Evolutionary conservation across 2,329 filamentous ascomycete genomes (phyloP), one percentile per base, ranked within the genome.

Genomic region (Microsporum ferrugineum): DNA sequence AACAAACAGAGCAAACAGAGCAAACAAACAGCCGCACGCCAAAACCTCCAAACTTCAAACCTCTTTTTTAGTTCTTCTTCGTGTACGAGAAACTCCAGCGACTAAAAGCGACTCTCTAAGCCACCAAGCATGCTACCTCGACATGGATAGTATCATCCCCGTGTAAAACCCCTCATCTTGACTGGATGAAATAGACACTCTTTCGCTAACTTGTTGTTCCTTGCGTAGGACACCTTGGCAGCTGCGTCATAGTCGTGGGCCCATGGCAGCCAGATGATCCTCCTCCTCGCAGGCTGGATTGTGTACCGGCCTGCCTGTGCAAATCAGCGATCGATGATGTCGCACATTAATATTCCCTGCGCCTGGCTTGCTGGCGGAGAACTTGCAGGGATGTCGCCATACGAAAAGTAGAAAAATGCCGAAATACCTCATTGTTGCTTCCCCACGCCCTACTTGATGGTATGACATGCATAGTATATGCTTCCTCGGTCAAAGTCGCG

Each of bases 91-190:
- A 31, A 31, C 27, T 8, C 27, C 10, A 33, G 27, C 10, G 49
- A 27, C 17, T 12, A n/a, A n/a, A 49, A 33, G 33, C 10, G 17
- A 7, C 49, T 34, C 27, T 27, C 12, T 12, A 34, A 10, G 8
- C 29, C 2, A 31, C 49, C 49, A 31, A 33, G 33, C n/a, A 29
- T 60, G 61, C 63, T 60, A 57, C 38, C 61, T 38, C 5, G 23
- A 33, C 33, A 47, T 38, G 10, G 33, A 34, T n/a, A 34, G 6
- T n/a, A 23, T 8, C 10, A 27, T 27, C 49, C 49, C 27, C 49
- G 49, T 53, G 49, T 31, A 33, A n/a, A 53, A 53, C 31, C 49
- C 49, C 49, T 53, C 49, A 34, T 53, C 27, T 34, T 53, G 6
- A 53, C 49, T 53, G 49, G 49, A 33, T 17, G 17, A 23, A 34